phyloP scores from a whole-genome alignment of 2,329 filamentous ascomycete species.

The Aurifilum marmelostoma region DNA sequence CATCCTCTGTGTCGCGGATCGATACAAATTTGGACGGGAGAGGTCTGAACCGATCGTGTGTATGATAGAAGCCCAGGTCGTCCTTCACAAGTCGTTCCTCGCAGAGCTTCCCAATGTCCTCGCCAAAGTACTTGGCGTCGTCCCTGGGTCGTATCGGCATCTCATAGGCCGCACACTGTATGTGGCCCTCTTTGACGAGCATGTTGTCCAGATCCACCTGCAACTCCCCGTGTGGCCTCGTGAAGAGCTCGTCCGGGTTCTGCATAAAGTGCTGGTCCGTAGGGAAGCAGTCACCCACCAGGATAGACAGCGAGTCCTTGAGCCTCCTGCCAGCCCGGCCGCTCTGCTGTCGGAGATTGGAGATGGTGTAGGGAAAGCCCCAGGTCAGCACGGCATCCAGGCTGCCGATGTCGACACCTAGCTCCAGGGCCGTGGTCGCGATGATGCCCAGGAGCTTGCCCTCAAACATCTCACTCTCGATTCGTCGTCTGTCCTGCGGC shows the following conservation, averaged over 20 bases:
- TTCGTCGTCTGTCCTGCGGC: constrained; percentile 81
- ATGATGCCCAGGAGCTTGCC: constrained; percentile 92
- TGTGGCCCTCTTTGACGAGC: constrained; percentile 87
- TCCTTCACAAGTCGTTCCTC: constrained; percentile 75
- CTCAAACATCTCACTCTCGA: constrained; percentile 96
- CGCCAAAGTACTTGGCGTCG: constrained; percentile 79
- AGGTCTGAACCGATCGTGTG: constrained; percentile 84
- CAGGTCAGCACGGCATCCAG: constrained; percentile 92
- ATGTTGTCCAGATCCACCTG: constrained; percentile 93
- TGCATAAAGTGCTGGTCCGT: constrained; percentile 97
- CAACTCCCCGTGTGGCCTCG: constrained; percentile 83
- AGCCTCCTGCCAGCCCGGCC: constrained; percentile 90
- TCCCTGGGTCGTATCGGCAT: constrained; percentile 84
- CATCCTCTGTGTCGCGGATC: constrained; percentile 85
- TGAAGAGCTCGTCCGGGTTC: constrained; percentile 92
- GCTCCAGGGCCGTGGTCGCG: constrained; percentile 87
- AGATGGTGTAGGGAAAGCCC: constrained; percentile 93
- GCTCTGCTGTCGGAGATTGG: constrained; percentile 92
- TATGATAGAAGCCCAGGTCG: constrained; percentile 82
- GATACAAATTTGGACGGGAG: constrained; percentile 80
- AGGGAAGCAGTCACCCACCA: constrained; percentile 87
- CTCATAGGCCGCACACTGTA: constrained; percentile 94
- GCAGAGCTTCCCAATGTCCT: constrained; percentile 71
- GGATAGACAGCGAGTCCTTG: constrained; percentile 86
- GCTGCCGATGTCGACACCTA: constrained; percentile 93